Evolutionary conservation across 108 stramenopile genomes (phyloP).

Genomic region (Nannochloropsis gaditana): DNA sequence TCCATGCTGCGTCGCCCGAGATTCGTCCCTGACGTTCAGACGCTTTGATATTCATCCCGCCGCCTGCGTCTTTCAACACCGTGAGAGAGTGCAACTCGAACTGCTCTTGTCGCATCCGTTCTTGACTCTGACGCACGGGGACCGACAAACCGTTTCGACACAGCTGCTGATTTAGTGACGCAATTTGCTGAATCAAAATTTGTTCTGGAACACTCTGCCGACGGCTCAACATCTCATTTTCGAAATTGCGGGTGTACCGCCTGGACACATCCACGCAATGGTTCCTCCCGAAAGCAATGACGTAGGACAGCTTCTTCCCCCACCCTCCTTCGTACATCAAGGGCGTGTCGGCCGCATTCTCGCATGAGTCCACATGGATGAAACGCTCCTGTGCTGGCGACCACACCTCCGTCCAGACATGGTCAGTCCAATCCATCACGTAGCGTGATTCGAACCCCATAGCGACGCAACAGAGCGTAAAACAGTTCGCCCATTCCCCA

Average conservation of each 20-base stretch:
- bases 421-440: constrained; percentile 90
- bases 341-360: constrained; percentile 79
- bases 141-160: background rate
- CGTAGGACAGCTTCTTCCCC: constrained; percentile 80
- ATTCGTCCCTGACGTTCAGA: constrained; percentile 29
- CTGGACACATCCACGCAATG: constrained; percentile 80
- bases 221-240: constrained; percentile 12
- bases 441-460: constrained; percentile 84
- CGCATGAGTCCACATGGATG: constrained; percentile 88
- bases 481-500: constrained; percentile 96
- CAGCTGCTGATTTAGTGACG: constrained; percentile 18
- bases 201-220: background rate
- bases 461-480: constrained; percentile 73
- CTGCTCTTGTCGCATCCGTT: background rate
- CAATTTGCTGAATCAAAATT: background rate
- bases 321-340: constrained; percentile 96
- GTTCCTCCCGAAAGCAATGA: constrained; percentile 63
- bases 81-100: background rate
- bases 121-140: background rate
- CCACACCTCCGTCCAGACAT: constrained; percentile 93
- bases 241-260: constrained; percentile 66
- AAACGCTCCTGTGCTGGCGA: constrained; percentile 57
- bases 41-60: background rate
- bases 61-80: background rate
- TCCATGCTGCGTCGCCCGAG: constrained; percentile 36